Base-by-base conservation (phyloP, 192 early-diverging fungal species). In the Mortierella alpina region DNA sequence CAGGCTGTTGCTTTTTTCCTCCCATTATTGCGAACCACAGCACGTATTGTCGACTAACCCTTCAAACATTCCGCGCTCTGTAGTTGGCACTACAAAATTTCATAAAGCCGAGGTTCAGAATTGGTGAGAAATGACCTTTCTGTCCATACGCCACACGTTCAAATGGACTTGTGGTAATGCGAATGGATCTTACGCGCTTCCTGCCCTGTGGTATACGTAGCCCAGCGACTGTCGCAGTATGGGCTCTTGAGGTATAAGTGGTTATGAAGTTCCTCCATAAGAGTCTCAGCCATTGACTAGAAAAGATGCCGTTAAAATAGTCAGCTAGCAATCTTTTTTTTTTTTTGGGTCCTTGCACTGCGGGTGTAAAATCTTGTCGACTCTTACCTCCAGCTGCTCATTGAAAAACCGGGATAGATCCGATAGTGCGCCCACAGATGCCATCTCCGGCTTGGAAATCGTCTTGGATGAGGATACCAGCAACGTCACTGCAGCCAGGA, bases 221-320 rank as follows among this genome's bases (percentile, higher is more conserved):
- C 69, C 89, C 89, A 90, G 61, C 84, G 72, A 77, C 86, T 90
- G 63, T 92, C 92, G 63, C 92, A 92, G 64, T 93, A 93, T 13
- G 90, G 87, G 46, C 91, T 93, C 51, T 93, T 95, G 2, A 95
- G 68, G 83, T 95, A 95, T 8, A 95, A 75, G 72, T 93, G 92
- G 72, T 88, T 93, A 53, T 93, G 92, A 45, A 95, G 84, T 62
- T 95, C 92, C 59, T 93, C 93, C 48, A 93, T 88, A 11, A 93
- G 83, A 11, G 85, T 77, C 59, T 91, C 91, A 22, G 89, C 83
- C 54, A 91, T 68, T 4, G 77, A 68, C 89, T 91, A 79, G n/a
- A 31, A 1, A 31, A 53, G 11, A 63, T 55, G 55, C 55, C 52
- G 70, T 8, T 17, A 22, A 18, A 12, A 53, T 45, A 23, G 17